These are phyloP conservation scores for Drechslerella stenobrocha DNA, from an alignment of 2,329 filamentous ascomycete species.

Conservation along the genomic window DNA sequence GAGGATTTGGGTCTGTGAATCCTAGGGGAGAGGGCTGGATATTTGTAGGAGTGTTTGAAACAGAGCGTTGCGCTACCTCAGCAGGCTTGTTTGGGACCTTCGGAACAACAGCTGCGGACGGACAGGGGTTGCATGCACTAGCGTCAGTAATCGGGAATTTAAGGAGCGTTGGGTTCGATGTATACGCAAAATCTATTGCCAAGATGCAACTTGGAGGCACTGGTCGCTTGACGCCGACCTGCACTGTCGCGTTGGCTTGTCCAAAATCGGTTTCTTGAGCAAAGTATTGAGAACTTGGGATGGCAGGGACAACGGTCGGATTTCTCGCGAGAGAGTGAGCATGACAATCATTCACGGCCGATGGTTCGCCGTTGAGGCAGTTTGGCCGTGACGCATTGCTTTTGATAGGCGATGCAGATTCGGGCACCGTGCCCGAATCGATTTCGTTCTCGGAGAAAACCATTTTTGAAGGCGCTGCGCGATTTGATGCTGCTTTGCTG, in stretches of 20 bases:
- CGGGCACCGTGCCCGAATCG: slow-evolving; percentile 25
- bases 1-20: slow-evolving; percentile 19
- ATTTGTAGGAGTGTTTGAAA: slow-evolving; percentile 30
- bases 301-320: slow-evolving; percentile 20
- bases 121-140: slow-evolving; percentile 31
- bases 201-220: slow-evolving; percentile 29
- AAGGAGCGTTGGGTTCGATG: slow-evolving; percentile 34
- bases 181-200: slow-evolving; percentile 28
- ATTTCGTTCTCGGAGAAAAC: slow-evolving; percentile 38
- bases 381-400: slow-evolving; percentile 42
- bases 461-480: slow-evolving; percentile 38
- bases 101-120: slow-evolving; percentile 32
- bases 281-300: slow-evolving; percentile 30
- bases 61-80: slow-evolving; percentile 30
- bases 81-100: slow-evolving; percentile 21
- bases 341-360: slow-evolving; percentile 6
- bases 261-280: neutral
- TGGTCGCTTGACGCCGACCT: slow-evolving; percentile 25
- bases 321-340: slow-evolving; percentile 14
- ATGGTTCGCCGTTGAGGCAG: slow-evolving; percentile 25
- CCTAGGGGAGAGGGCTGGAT: slow-evolving; percentile 29
- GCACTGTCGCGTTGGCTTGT: neutral
- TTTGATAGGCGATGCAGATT: slow-evolving; percentile 41
- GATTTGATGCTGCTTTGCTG: slow-evolving; percentile 46
- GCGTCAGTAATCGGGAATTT: slow-evolving; percentile 43